Evolutionary conservation across 2,329 filamentous ascomycete genomes (phyloP).

Genomic region (Aspergillus sclerotialis): DNA sequence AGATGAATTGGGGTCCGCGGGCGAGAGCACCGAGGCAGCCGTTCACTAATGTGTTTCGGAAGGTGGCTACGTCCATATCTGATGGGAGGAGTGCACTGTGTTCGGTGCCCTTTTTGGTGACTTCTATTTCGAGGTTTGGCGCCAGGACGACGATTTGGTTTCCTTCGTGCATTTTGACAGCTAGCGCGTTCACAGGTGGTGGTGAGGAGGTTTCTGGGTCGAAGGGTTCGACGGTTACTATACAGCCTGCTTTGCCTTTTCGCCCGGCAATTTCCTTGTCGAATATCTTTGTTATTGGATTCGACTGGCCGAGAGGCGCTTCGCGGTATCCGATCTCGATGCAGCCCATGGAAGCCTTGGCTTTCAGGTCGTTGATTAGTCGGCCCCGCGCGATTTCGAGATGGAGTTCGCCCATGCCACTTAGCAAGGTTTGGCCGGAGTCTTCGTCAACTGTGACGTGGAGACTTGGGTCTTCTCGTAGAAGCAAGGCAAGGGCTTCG

Average conservation of each 20-base stretch:
- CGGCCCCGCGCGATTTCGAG: slow-evolving; percentile 87
- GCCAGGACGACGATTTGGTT: slow-evolving; percentile 60
- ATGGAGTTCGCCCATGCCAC: slow-evolving; percentile 94
- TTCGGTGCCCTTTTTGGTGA: slow-evolving; percentile 29
- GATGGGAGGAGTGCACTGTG: slow-evolving; percentile 47
- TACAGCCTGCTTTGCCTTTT: slow-evolving; percentile 68
- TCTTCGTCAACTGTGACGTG: slow-evolving; percentile 80
- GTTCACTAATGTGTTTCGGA: slow-evolving; percentile 59
- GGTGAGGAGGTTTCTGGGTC: slow-evolving; percentile 16
- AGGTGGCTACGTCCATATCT: slow-evolving; percentile 43
- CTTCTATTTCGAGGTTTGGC: slow-evolving; percentile 39
- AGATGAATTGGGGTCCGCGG: slow-evolving; percentile 72
- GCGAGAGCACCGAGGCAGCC: slow-evolving; percentile 78
- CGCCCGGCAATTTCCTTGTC: slow-evolving; percentile 78
- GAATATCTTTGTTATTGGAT: slow-evolving; percentile 56
- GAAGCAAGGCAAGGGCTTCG: slow-evolving; percentile 66
- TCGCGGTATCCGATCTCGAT: slow-evolving; percentile 97
- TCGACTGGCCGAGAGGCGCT: slow-evolving; percentile 56
- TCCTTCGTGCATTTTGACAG: slow-evolving; percentile 51
- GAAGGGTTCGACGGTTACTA: slow-evolving; percentile 59
- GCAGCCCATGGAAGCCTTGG: slow-evolving; percentile 72
- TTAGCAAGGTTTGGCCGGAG: slow-evolving; percentile 84
- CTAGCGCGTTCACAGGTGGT: slow-evolving; percentile 25
- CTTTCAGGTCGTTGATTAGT: slow-evolving; percentile 82
- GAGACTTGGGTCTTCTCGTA: slow-evolving; percentile 88